Evolutionary conservation across 495 filamentous ascomycete species (phyloP).

Genomic region (Penicillium cinerascens): DNA sequence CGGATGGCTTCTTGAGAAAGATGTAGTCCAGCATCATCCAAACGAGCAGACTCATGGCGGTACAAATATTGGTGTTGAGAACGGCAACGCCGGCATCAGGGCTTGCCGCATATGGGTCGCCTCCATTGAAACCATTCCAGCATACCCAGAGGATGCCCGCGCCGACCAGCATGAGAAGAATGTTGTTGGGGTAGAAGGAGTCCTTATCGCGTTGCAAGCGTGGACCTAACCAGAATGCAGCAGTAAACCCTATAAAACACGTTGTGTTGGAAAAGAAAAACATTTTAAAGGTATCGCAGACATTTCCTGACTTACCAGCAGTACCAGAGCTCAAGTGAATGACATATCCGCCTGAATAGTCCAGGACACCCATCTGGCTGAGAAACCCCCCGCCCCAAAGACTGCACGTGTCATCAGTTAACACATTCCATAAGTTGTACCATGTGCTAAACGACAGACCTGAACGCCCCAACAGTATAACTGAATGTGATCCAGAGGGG

Average conservation of each 20-base stretch:
- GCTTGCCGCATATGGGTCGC: slow-evolving; percentile 53
- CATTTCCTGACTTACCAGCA: slow-evolving; percentile 21
- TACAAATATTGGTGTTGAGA: slow-evolving; percentile 54
- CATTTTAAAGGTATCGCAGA: neutral
- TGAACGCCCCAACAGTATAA: slow-evolving; percentile 26
- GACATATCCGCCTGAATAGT: slow-evolving; percentile 59
- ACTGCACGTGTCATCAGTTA: slow-evolving; percentile 15
- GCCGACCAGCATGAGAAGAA: slow-evolving; percentile 47
- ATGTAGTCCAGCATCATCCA: slow-evolving; percentile 46
- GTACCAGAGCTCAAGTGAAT: slow-evolving; percentile 57
- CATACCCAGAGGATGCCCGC: slow-evolving; percentile 57
- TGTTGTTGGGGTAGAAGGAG: slow-evolving; percentile 50
- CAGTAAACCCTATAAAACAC: slow-evolving; percentile 39
- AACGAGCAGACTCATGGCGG: slow-evolving; percentile 48
- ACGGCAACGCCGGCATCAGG: slow-evolving; percentile 56
- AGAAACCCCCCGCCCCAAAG: slow-evolving; percentile 58
- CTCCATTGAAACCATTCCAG: slow-evolving; percentile 59
- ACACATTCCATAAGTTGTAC: slow-evolving; percentile 17
- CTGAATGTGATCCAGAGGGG: slow-evolving; percentile 53
- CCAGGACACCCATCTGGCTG: slow-evolving; percentile 47
- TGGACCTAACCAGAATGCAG: slow-evolving; percentile 52
- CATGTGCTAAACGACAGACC: slow-evolving; percentile 12
- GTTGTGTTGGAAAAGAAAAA: no score
- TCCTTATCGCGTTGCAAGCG: slow-evolving; percentile 49
- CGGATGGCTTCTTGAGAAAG: slow-evolving; percentile 49